Base-by-base conservation (phyloP, 2,329 filamentous ascomycete species). In the Aspergillus clavatus region DNA sequence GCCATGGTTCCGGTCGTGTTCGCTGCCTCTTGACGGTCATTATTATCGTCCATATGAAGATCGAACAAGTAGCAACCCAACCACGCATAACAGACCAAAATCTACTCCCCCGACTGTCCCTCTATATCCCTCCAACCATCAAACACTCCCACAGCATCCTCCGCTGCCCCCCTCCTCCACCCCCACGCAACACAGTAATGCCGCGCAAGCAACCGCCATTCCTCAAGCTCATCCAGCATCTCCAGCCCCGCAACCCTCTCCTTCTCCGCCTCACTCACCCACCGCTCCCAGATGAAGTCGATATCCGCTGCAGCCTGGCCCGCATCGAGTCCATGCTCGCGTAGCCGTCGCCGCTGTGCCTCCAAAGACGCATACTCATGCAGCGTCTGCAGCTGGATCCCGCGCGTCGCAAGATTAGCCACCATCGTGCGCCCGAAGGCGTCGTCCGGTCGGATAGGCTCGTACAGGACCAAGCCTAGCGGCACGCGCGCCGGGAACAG, bases 151-250 rank as follows among this genome's bases (percentile, higher is more conserved):
- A 24, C 8, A n/a, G 38, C 22, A 35, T 47, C 42, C 19, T 54
- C 50, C 2, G 48, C 43, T 5, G 62, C 68, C 1, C 59, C 64
- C 42, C 24, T 82, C 81, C 56, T 83, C 80, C 86, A 94, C 1
- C 84, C 93, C 91, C 91, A 97, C 3, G 82, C 83, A 35, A 98
- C 78, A 52, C 90, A 83, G 61, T 98, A 98, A 73, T 98, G 93
- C 53, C 79, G 81, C 1, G 89, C 87, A 56, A 98, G 69, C 55
- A 98, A 68, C 59, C 84, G 77, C 86, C 93, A 95, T 71, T 98
- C 93, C 68, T 98, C 93, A 19, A 96, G 78, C 69, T 98, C 93
- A 69, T 98, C 93, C 51, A 98, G 68, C 59, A 93, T 89, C 66
- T 98, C 90, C 21, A 96, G 65, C 8, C 72, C 68, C 52, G 90